Percentiles rank a stretch among this genome's conserved stretches.
phyloP scores from a whole-genome alignment of 495 filamentous ascomycete species.

The Penicillium bovifimosum region DNA sequence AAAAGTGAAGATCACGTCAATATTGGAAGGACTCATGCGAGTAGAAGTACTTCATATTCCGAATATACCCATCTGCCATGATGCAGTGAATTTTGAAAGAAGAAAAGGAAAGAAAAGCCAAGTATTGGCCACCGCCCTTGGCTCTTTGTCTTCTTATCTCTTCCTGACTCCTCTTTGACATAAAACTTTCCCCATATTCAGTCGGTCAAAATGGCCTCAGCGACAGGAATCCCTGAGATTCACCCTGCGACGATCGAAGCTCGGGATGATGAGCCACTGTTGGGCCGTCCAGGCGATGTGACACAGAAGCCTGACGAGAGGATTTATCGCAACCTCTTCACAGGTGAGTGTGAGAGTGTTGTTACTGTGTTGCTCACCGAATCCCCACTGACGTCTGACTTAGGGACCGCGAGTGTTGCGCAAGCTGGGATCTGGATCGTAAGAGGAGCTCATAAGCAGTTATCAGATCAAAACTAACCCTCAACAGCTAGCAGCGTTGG shows the following conservation, averaged over 20 bases:
- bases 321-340: constrained; percentile 65
- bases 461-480: constrained; percentile 3
- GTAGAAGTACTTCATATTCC: neutral
- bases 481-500: constrained; percentile 57
- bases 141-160: neutral
- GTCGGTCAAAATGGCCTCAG: neutral
- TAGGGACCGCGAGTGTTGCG: constrained; percentile 65
- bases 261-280: constrained; percentile 68
- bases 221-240: constrained; percentile 41
- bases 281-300: constrained; percentile 68
- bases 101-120: neutral
- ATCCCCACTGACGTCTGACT: neutral
- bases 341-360: constrained; percentile 50
- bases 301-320: constrained; percentile 57
- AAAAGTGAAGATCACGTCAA: constrained; percentile 12
- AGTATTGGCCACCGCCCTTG: neutral
- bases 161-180: neutral
- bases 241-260: constrained; percentile 23
- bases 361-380: neutral
- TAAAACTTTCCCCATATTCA: neutral
- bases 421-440: constrained; percentile 65
- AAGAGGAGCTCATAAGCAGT: constrained; percentile 24
- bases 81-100: neutral
- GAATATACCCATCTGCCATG: neutral
- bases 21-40: neutral